phyloP scores from a whole-genome alignment of 768 basidiomycete genomes.

The Pleurotus cornucopiae region DNA sequence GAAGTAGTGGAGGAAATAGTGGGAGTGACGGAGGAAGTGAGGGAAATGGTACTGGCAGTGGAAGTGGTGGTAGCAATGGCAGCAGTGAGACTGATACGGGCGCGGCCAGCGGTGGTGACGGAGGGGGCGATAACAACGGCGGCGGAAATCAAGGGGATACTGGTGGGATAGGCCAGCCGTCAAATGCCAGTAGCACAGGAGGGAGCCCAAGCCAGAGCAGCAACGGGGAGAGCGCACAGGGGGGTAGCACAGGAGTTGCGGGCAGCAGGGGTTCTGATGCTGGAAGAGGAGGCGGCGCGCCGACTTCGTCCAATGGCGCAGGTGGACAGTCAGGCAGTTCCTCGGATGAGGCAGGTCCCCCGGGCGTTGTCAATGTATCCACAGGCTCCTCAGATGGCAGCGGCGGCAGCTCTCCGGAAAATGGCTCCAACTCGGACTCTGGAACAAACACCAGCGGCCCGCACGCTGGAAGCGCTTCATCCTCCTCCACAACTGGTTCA shows the following conservation, averaged over 20 bases:
- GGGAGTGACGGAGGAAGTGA: conserved; percentile 9
- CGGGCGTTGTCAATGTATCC: background rate
- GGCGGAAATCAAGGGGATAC: background rate
- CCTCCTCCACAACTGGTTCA: background rate
- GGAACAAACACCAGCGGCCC: background rate
- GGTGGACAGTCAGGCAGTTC: background rate
- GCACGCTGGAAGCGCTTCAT: background rate
- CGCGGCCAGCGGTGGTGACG: background rate
- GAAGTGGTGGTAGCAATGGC: conserved; percentile 7
- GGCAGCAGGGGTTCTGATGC: background rate
- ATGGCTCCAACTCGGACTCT: conserved; percentile 6
- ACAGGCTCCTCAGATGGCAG: background rate
- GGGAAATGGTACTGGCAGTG: background rate
- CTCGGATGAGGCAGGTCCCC: background rate
- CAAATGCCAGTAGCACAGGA: background rate
- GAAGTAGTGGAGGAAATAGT: conserved; percentile 11
- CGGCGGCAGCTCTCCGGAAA: background rate
- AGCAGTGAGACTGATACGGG: background rate
- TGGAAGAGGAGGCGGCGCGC: background rate
- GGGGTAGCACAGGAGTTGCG: background rate
- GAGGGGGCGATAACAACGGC: background rate
- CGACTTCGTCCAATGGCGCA: conserved; percentile 6
- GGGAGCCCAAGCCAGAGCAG: background rate
- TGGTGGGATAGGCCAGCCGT: background rate
- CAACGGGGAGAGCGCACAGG: background rate